Percentiles rank a stretch among this genome's conserved stretches.
These are phyloP conservation scores for Fusarium pseudograminearum DNA, from an alignment of 2,329 filamentous ascomycete genomes.

Conservation along the genomic window DNA sequence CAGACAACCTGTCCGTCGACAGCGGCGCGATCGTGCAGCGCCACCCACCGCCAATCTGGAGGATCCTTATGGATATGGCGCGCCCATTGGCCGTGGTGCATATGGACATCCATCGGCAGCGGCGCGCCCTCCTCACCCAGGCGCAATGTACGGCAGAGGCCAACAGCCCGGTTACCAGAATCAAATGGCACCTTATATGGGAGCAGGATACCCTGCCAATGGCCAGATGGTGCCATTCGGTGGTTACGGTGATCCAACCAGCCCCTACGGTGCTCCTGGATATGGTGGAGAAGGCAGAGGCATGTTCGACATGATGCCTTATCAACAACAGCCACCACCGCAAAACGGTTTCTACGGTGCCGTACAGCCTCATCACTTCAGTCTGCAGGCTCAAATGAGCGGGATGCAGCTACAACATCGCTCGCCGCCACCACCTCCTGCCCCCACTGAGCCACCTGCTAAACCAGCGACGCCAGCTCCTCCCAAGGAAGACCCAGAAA, in stretches of 20 bases:
- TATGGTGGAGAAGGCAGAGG: slow-evolving; percentile 56
- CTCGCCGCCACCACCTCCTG: slow-evolving; percentile 55
- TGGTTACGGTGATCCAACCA: slow-evolving; percentile 44
- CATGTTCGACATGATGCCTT: slow-evolving; percentile 65
- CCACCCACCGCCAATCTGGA: slow-evolving; percentile 70
- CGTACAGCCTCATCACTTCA: slow-evolving; percentile 45
- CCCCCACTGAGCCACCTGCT: slow-evolving; percentile 50
- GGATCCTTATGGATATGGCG: slow-evolving; percentile 71
- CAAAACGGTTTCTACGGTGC: slow-evolving; percentile 51
- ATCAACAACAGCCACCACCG: slow-evolving; percentile 50
- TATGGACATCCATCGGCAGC: slow-evolving; percentile 43
- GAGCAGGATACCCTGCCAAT: slow-evolving; percentile 51
- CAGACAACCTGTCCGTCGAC: slow-evolving; percentile 39
- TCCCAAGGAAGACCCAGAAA: slow-evolving; percentile 65
- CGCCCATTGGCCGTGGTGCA: slow-evolving; percentile 55
- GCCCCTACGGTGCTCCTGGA: slow-evolving; percentile 57
- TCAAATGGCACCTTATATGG: slow-evolving; percentile 60
- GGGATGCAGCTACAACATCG: slow-evolving; percentile 52
- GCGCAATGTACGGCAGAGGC: slow-evolving; percentile 51
- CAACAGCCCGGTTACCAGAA: slow-evolving; percentile 58
- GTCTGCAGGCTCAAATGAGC: slow-evolving; percentile 53
- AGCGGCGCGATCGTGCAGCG: slow-evolving; percentile 39
- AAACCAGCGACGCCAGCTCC: slow-evolving; percentile 58
- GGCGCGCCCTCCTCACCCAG: slow-evolving; percentile 20
- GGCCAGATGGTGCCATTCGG: slow-evolving; percentile 64